phyloP scores from a whole-genome alignment of 352 stramenopile species.

The Globisporangium ultimum region DNA sequence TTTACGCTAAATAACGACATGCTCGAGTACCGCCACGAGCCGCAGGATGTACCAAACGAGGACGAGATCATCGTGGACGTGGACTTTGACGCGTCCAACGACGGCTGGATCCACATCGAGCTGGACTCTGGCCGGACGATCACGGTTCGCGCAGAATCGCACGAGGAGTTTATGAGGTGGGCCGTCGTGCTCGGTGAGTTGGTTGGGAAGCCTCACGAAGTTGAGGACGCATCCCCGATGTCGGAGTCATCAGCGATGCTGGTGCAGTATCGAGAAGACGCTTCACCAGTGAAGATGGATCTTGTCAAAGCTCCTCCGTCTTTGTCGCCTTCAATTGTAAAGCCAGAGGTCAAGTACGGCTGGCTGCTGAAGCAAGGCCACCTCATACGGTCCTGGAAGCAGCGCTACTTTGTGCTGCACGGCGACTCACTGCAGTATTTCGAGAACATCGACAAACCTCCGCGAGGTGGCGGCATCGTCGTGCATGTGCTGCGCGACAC shows the following conservation, averaged over 20 bases:
- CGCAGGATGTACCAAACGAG: slow-evolving; percentile 40
- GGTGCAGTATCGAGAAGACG: background rate
- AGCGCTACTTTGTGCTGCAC: slow-evolving; percentile 64
- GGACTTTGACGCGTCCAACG: slow-evolving; percentile 29
- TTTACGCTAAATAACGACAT: slow-evolving; percentile 54
- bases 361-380: slow-evolving; percentile 63
- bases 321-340: background rate
- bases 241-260: background rate
- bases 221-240: background rate
- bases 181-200: slow-evolving; percentile 43
- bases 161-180: slow-evolving; percentile 49
- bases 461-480: slow-evolving; percentile 43
- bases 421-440: slow-evolving; percentile 50
- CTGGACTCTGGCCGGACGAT: slow-evolving; percentile 51
- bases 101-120: slow-evolving; percentile 39
- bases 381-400: slow-evolving; percentile 50
- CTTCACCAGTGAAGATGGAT: background rate
- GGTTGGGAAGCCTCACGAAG: slow-evolving; percentile 22
- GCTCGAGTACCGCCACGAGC: slow-evolving; percentile 60
- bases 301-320: slow-evolving; percentile 5
- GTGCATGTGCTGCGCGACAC: slow-evolving; percentile 36
- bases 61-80: slow-evolving; percentile 53
- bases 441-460: slow-evolving; percentile 35
- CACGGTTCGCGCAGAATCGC: slow-evolving; percentile 41
- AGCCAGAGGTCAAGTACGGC: slow-evolving; percentile 31